Evolutionary conservation across 148 eudicot genomes (phyloP), one percentile per base, ranked within the genome.

Genomic region (Chenopodium berlandieri): DNA sequence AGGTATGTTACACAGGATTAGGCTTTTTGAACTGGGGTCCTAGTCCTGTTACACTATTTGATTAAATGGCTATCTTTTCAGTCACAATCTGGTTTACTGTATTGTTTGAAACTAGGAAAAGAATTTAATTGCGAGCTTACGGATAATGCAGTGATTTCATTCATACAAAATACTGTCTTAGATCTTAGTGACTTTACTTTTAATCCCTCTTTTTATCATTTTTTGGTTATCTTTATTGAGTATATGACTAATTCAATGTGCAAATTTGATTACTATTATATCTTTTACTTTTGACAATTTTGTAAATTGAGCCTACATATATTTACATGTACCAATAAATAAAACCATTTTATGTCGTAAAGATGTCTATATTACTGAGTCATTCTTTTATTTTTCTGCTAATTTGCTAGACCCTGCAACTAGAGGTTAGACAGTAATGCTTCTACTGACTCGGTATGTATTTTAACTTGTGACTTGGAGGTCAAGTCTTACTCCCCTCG

Each of bases 1-100:
- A 71, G 80, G 77, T 58, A 56, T 83, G 74, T 73, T 73, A 23
- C 56, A 40, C 72, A 71, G 32, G 44, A 82, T 52, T 66, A 47
- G 70, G 47, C 71, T 62, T 77, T 81, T 77, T 82, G 32, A 56
- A 23, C 22, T 27, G 30, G 46, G 77, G 77, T 20, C 75, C 68
- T 47, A 37, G 74, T 50, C 81, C 77, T 71, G 64, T 78, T 10
- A 64, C 47, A 64, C 70, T 52, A 60, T 69, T 52, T 75, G 58
- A 54, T 65, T 25, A n/a, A 65, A 27, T 78, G 62, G 50, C 23
- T 7, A 68, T 71, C 64, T 46, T 77, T 48, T 71, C 62, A 82
- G 40, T 22, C 40, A 76, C 80, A 40, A 56, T 76, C 46, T 56
- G 69, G 3, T 76, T 76, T 71, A 47, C 34, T 82, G 67, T 68